A percentile compares a stretch with the other conserved stretches of the same genome.
phyloP scores from a whole-genome alignment of 495 filamentous ascomycete genomes.

The Hapsidospora chrysogenum region DNA sequence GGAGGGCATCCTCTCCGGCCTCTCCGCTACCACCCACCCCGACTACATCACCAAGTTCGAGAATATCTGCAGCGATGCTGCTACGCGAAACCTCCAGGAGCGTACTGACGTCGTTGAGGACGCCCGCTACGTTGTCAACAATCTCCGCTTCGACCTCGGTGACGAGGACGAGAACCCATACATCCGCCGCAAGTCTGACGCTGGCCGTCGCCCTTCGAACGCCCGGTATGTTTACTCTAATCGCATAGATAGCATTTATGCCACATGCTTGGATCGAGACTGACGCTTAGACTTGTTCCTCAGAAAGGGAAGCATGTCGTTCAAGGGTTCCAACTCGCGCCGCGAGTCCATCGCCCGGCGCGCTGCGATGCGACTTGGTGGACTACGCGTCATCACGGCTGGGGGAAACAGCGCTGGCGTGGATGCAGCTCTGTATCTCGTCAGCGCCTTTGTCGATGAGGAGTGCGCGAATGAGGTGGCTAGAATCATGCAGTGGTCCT shows the following conservation, averaged over 20 bases:
- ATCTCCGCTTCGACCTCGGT: conserved; percentile 57
- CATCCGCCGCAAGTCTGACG: conserved; percentile 47
- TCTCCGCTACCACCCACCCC: conserved; percentile 57
- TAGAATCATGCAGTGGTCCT: conserved; percentile 50
- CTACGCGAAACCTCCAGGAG: conserved; percentile 36
- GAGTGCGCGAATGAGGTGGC: conserved; percentile 54
- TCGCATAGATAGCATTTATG: too few species aligned
- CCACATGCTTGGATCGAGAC: too few species aligned
- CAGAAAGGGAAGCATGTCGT: conserved; percentile 56
- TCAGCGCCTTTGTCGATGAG: conserved; percentile 51
- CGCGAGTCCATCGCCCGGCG: conserved; percentile 52
- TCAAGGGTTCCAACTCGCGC: conserved; percentile 42
- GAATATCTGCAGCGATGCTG: conserved; percentile 48
- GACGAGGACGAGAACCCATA: conserved; percentile 62
- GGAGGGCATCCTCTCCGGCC: conserved; percentile 50
- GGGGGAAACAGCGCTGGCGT: conserved; percentile 63
- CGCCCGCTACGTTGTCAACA: conserved; percentile 67
- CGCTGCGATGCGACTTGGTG: conserved; percentile 46
- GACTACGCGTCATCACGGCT: conserved; percentile 58
- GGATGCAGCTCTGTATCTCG: conserved; percentile 64
- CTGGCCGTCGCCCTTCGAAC: conserved; percentile 39
- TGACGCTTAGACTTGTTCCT: background rate
- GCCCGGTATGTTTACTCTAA: conserved; percentile 45
- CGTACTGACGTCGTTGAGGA: conserved; percentile 56
- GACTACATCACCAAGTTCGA: conserved; percentile 47